phyloP scores from a whole-genome alignment of 495 filamentous ascomycete species.

The Jackrogersella minutella region DNA sequence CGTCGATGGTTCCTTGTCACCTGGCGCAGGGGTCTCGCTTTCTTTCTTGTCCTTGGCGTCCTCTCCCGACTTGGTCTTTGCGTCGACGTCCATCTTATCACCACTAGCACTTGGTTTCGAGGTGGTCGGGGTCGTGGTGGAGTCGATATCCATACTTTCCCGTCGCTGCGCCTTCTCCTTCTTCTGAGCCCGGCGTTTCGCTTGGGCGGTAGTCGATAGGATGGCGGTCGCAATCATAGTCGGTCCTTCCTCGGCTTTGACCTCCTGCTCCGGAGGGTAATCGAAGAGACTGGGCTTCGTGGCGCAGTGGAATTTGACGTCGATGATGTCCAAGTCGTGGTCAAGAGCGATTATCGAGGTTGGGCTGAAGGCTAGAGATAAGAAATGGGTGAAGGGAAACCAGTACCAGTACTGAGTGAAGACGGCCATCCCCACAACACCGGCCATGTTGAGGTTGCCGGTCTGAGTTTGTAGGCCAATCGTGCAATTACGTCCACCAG shows the following conservation, averaged over 20 bases:
- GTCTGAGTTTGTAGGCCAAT: slow-evolving; percentile 98
- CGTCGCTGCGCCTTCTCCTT: slow-evolving; percentile 73
- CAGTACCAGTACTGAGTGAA: slow-evolving; percentile 99
- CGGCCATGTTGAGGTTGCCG: slow-evolving; percentile 96
- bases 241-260: slow-evolving; percentile 90
- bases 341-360: slow-evolving; percentile 95
- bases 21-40: slow-evolving; percentile 48
- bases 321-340: slow-evolving; percentile 91
- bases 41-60: slow-evolving; percentile 68
- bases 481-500: slow-evolving; percentile 97
- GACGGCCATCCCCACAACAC: slow-evolving; percentile 95
- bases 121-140: slow-evolving; percentile 77
- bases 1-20: slow-evolving; percentile 65
- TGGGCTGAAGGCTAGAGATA: slow-evolving; percentile 90
- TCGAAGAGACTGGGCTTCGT: slow-evolving; percentile 95
- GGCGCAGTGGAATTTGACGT: slow-evolving; percentile 94
- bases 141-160: slow-evolving; percentile 91
- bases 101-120: slow-evolving; percentile 62
- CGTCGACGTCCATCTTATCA: slow-evolving; percentile 93
- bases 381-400: slow-evolving; percentile 99
- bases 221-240: slow-evolving; percentile 96
- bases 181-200: slow-evolving; percentile 88
- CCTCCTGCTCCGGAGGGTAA: slow-evolving; percentile 95
- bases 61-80: slow-evolving; percentile 68
- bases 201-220: slow-evolving; percentile 94